Evolutionary conservation across 768 basidiomycete genomes (phyloP).

Genomic region (Russula abietina): DNA sequence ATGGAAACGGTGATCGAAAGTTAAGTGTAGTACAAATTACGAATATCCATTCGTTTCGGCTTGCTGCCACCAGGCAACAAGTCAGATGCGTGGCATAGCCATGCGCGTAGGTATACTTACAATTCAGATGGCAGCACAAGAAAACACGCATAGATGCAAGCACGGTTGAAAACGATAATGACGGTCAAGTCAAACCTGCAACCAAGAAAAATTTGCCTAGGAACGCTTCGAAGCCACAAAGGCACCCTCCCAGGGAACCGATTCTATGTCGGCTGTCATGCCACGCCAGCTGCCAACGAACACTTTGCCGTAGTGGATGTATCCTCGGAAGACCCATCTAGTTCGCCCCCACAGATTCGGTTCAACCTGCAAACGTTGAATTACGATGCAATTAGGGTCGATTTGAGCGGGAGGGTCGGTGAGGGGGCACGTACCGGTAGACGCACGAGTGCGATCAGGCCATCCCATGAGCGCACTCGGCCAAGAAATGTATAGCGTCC

Average conservation of each 20-base stretch:
- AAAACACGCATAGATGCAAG: constrained; percentile 3
- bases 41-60: constrained; percentile 12
- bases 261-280: constrained; percentile 39
- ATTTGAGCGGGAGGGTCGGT: neutral
- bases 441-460: constrained; percentile 35
- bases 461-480: constrained; percentile 36
- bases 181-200: neutral
- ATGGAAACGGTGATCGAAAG: neutral
- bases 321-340: constrained; percentile 58
- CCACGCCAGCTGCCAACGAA: constrained; percentile 71
- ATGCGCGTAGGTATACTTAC: constrained; percentile 16
- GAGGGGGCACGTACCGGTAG: constrained; percentile 25
- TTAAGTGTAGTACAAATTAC: neutral
- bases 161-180: neutral
- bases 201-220: constrained; percentile 11
- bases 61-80: neutral
- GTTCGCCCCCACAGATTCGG: constrained; percentile 17
- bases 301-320: constrained; percentile 55
- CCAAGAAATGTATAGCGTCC: constrained; percentile 33
- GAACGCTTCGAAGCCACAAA: constrained; percentile 51
- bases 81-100: constrained; percentile 4
- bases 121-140: constrained; percentile 7
- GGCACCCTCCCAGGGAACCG: constrained; percentile 55
- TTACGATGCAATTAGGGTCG: neutral
- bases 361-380: constrained; percentile 13